Base-by-base conservation (phyloP, 2,329 filamentous ascomycete species). In the Trichoderma sp. region DNA sequence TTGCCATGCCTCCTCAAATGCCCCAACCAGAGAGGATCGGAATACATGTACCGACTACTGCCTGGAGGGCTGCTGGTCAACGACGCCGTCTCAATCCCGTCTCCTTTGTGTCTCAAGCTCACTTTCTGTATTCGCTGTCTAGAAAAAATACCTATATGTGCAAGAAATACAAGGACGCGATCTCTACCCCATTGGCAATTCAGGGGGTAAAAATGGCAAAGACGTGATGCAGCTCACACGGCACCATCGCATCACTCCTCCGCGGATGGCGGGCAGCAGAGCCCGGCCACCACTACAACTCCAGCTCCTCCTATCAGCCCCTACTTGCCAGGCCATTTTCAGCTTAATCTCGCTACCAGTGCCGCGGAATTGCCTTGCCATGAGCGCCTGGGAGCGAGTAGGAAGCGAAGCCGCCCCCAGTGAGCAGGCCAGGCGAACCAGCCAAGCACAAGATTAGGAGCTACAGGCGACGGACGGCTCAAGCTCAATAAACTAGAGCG, bases 341-440 rank as follows among this genome's bases (percentile, higher is more conserved):
- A 58, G 64, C 21, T 52, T 49, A 52, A 67, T 5, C 64, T 67
- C 64, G 64, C 37, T 67, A 59, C 64, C 64, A 52, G 56, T 33
- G 24, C 35, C 27, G 29, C 63, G 63, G 63, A 56, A 57, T 66
- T 24, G 37, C 19, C 27, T 11, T 47, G 53, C 21, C 37, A 40
- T 55, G 53, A 66, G 52, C 37, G 57, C 37, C 27, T 49, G 63
- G 63, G 29, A 49, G 33, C 63, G 53, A 65, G 62, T 57, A 65
- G 62, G 62, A 65, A 65, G 62, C 52, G 52, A 65, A 65, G 35
- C 62, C 52, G 62, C 24, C 29, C 33, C 31, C 31, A 19, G 40
- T 33, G 58, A 31, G 24, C 57, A 60, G 24, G 52, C 33, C 52
- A 14, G 14, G 56, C 56, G 31, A 58, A 58, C 56, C 7, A 37